A percentile compares a stretch with the other conserved stretches of the same genome.
phyloP scores from a whole-genome alignment of 1,284 basidiomycete species.

The Trametes hirsuta region DNA sequence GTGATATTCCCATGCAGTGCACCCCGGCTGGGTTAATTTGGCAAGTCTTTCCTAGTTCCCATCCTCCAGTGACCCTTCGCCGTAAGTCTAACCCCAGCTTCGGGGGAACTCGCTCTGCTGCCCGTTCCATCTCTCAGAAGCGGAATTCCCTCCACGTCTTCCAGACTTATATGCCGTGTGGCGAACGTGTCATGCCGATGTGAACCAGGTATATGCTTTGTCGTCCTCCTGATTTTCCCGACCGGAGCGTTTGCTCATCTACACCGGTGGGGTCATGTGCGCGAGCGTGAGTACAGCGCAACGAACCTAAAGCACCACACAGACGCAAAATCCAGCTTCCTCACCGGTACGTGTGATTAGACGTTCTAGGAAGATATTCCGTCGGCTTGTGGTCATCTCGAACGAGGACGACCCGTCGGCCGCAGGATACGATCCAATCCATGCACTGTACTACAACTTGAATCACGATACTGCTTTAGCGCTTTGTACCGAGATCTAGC shows the following conservation, averaged over 20 bases:
- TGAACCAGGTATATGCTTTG: background rate
- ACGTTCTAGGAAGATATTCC: too few relatives aligned
- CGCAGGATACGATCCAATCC: too few relatives aligned
- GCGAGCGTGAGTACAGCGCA: background rate
- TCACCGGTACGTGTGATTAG: too few relatives aligned
- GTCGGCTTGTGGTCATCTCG: too few relatives aligned
- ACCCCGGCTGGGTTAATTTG: background rate
- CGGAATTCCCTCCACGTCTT: background rate
- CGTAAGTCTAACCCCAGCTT: background rate
- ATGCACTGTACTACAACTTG: too few relatives aligned
- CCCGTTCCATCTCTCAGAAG: constrained; percentile 6
- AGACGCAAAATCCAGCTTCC: too few relatives aligned
- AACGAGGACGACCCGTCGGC: too few relatives aligned
- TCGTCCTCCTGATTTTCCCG: background rate
- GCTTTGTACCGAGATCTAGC: too few relatives aligned
- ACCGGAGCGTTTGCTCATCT: background rate
- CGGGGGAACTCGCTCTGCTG: constrained; percentile 3
- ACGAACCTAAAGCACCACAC: background rate
- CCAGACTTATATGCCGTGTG: background rate
- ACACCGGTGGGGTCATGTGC: background rate
- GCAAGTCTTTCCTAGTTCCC: constrained; percentile 12
- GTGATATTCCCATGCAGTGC: background rate
- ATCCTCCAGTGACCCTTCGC: background rate
- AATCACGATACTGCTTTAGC: too few relatives aligned
- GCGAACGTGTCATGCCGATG: constrained; percentile 4